phyloP scores from a whole-genome alignment of 176 grass and related monocot species.

The Musa beccarii region DNA sequence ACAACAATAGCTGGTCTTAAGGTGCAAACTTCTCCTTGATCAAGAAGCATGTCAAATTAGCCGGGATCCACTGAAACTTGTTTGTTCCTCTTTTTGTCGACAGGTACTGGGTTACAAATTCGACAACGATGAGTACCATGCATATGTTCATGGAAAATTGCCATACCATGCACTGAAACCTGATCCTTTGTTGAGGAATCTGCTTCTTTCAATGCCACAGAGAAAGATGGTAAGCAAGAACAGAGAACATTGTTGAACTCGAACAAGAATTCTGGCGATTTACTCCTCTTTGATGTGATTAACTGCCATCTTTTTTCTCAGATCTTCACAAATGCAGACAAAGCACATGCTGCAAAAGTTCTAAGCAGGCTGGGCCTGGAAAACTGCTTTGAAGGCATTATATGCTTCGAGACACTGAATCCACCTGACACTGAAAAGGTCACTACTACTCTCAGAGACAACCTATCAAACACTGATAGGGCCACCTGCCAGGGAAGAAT shows the following conservation, averaged over 20 bases:
- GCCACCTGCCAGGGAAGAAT: constrained; percentile 2
- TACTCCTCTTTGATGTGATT: not conserved
- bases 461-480: not conserved
- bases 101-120: constrained; percentile 62
- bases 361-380: constrained; percentile 67
- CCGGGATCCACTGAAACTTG: not conserved
- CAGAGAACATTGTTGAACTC: not conserved
- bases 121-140: constrained; percentile 80
- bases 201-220: constrained; percentile 75
- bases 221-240: constrained; percentile 58
- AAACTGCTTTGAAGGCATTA: constrained; percentile 82
- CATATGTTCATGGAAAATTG: constrained; percentile 57
- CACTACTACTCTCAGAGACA: not conserved
- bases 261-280: too few species aligned
- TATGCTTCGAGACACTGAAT: constrained; percentile 97
- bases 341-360: constrained; percentile 48
- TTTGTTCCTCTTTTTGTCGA: not conserved
- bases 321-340: constrained; percentile 91
- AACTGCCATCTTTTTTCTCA: constrained; percentile 10
- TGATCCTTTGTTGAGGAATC: constrained; percentile 60
- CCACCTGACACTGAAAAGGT: not conserved
- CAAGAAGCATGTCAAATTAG: not conserved
- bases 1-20: constrained; percentile 96
- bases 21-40: constrained; percentile 9
- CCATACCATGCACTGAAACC: constrained; percentile 70